Evolutionary conservation across 2,329 filamentous ascomycete species (phyloP).

Genomic region (Ophiostoma sp.): DNA sequence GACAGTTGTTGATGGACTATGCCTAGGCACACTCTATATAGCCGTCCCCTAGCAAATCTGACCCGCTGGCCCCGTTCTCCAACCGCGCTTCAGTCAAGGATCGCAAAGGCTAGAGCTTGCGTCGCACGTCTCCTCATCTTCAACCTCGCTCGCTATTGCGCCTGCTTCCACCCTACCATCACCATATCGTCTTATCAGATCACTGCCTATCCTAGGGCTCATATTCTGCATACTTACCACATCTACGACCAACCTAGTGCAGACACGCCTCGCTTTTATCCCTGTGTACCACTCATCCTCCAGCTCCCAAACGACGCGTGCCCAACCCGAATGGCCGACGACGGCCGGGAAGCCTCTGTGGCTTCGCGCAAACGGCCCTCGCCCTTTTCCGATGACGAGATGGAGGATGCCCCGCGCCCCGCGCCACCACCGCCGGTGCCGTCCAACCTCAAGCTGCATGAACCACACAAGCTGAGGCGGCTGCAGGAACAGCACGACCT

Average conservation of each 20-base stretch:
- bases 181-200: background rate
- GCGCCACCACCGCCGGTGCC: background rate
- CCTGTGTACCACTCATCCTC: background rate
- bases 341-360: slow-evolving; percentile 15
- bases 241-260: no score
- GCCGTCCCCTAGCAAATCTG: background rate
- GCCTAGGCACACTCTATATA: background rate
- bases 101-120: background rate
- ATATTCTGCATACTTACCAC: background rate
- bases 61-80: background rate
- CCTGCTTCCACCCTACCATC: background rate
- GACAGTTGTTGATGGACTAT: background rate
- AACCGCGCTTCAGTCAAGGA: background rate
- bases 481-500: slow-evolving; percentile 21
- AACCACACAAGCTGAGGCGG: slow-evolving; percentile 22
- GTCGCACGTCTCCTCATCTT: background rate
- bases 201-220: background rate
- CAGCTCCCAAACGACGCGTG: background rate
- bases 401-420: slow-evolving; percentile 18
- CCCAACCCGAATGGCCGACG: slow-evolving; percentile 18
- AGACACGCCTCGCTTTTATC: no score
- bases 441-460: slow-evolving; percentile 17
- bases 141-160: background rate
- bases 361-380: slow-evolving; percentile 20
- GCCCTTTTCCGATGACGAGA: slow-evolving; percentile 8